Base-by-base conservation (phyloP, 1,284 basidiomycete species). In the Cronartium quercuum region DNA sequence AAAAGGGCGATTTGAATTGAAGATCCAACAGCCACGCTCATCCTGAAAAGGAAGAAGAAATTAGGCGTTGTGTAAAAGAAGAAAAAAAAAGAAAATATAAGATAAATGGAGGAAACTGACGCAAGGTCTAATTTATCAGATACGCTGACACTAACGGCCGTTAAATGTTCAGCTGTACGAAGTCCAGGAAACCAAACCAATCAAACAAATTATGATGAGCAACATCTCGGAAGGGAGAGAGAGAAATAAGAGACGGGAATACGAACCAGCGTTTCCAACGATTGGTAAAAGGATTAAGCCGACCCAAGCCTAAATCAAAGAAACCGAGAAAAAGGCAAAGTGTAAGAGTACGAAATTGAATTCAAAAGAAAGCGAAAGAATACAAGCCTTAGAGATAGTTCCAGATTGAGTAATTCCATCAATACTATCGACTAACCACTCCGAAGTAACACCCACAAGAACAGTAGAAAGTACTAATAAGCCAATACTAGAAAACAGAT, bases 381-480 rank as follows among this genome's bases (percentile, higher is more conserved):
- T 60, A 60, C 34, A 5, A 15, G 35, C 68, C 51, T 68, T 71
- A 84, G 88, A 81, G 80, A 92, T 90, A 67, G 55, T 78, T 18
- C 76, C 77, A 5, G 71, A 75, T 6, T 68, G 76, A 21, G 74
- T 89, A 77, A 77, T 87, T 77, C 66, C 82, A 73, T 82, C 79
- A 75, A 82, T 82, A 9, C 77, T 78, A 67, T 79, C 78, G 38
- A 81, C 80, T 38, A 81, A 78, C 77, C 77, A 82, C 76, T 82
- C 81, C 37, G 86, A 86, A 63, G 87, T 86, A 18, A 82, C 80
- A 1, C 88, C 87, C 37, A 90, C 89, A 13, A 90, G 77, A 66
- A 88, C 88, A 0, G 90, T 90, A 69, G 90, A 86, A 6, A 81
- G 80, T 3, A 83, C 82, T 37, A 92, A 82, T 9, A 91, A 82